Percentiles rank a stretch among this genome's conserved stretches.
Evolutionary conservation across 768 basidiomycete genomes (phyloP).

Genomic region (Nevesoporus exiguus): DNA sequence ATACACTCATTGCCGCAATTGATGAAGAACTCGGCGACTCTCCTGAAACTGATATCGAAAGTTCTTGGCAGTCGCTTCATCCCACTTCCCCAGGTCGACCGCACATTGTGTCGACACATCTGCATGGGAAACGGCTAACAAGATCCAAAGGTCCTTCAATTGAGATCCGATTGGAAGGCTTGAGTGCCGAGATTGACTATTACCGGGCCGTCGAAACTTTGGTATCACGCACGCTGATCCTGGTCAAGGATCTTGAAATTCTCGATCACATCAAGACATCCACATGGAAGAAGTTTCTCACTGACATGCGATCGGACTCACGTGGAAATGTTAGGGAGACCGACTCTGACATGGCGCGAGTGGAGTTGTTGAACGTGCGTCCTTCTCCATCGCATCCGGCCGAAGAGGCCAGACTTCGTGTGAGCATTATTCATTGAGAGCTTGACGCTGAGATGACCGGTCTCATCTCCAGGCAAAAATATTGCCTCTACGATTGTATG

Average conservation of each 20-base stretch:
- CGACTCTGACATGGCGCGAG: constrained; percentile 88
- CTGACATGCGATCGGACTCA: constrained; percentile 77
- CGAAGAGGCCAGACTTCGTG: constrained; percentile 76
- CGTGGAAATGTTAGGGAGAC: constrained; percentile 88
- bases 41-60: constrained; percentile 68
- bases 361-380: constrained; percentile 72
- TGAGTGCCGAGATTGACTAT: constrained; percentile 65
- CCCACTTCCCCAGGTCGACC: constrained; percentile 44
- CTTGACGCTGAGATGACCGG: constrained; percentile 1
- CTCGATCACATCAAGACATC: constrained; percentile 97
- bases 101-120: constrained; percentile 33
- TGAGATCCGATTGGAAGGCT: constrained; percentile 70
- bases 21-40: constrained; percentile 85
- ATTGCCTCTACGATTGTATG: constrained; percentile 84
- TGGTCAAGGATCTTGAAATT: constrained; percentile 77
- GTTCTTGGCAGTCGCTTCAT: constrained; percentile 89
- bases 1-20: constrained; percentile 82
- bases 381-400: constrained; percentile 64
- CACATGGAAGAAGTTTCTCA: constrained; percentile 97
- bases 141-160: constrained; percentile 79
- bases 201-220: constrained; percentile 53
- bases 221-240: constrained; percentile 64
- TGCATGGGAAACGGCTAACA: constrained; percentile 59
- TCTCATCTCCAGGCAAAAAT: constrained; percentile 67
- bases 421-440: constrained; percentile 12